Percentiles rank a stretch among this genome's conserved stretches.
Conservation (phyloP, 1,284 basidiomycete genomes). For the Sporisorium scitamineum region DNA sequence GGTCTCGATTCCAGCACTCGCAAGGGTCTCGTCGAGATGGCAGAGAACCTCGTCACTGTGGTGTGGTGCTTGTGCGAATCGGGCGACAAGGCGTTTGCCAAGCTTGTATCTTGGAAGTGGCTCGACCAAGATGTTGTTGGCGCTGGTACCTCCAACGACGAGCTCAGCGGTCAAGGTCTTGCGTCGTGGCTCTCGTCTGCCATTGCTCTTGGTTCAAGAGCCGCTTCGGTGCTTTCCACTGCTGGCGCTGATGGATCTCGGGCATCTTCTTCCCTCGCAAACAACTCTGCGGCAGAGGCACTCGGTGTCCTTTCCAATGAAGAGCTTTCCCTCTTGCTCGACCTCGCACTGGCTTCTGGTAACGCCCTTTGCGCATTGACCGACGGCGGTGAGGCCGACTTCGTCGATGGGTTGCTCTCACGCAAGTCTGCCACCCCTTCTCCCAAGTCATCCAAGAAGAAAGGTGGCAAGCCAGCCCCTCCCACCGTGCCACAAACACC, state of each 20-base stretch:
- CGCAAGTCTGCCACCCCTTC: conserved; percentile 12
- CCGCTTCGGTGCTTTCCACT: conserved; percentile 34
- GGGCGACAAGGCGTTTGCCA: conserved; percentile 53
- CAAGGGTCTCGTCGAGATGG: conserved; percentile 56
- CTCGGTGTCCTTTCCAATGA: conserved; percentile 34
- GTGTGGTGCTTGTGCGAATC: conserved; percentile 54
- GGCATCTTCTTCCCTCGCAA: conserved; percentile 12
- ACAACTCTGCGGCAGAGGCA: conserved; percentile 11
- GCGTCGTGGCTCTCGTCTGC: conserved; percentile 54
- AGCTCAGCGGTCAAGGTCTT: conserved; percentile 42
- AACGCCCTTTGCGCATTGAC: conserved; percentile 56
- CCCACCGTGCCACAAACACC: neutral
- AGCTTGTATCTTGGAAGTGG: conserved; percentile 54
- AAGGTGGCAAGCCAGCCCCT: conserved; percentile 10
- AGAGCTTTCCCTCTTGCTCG: conserved; percentile 45
- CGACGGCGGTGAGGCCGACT: conserved; percentile 51
- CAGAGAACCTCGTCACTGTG: conserved; percentile 54
- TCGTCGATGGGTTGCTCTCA: conserved; percentile 43
- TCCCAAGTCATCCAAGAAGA: conserved; percentile 37
- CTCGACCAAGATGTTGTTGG: conserved; percentile 31
- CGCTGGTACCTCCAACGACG: conserved; percentile 12
- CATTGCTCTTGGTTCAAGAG: conserved; percentile 42
- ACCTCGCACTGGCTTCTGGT: conserved; percentile 46
- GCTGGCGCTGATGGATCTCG: conserved; percentile 28
- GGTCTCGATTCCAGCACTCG: conserved; percentile 44